Base-by-base conservation (phyloP, 2,329 filamentous ascomycete species). In the Aspergillus sp. region DNA sequence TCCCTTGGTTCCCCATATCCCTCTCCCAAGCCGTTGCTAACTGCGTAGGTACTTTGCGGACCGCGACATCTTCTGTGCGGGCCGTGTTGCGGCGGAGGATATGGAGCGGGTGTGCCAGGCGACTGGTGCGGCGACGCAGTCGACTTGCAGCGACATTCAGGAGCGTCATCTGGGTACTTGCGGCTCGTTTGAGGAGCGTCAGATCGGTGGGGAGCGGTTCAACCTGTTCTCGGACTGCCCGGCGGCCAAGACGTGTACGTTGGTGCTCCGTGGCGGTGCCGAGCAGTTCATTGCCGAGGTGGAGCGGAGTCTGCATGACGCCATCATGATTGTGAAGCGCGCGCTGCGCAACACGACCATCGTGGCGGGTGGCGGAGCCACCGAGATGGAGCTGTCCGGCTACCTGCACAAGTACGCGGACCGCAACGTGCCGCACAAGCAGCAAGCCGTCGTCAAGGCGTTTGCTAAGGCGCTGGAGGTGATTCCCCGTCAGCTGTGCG, bases 241-340 rank as follows among this genome's bases (percentile, higher is more conserved):
- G 25, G 87, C 87, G 67, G 93, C 94, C 60, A 96, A 96, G 83
- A 97, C 94, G 1, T 99, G 94, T 81, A 99, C 94, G 9, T 81
- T 99, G 17, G 86, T 99, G 38, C 87, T 99, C 58, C 89, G 94
- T 69, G 94, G 94, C 67, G 94, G 94, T 60, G 94, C 94, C 32
- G 94, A 99, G 79, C 94, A 99, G 74, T 99, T 99, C 78, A 99
- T 99, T 65, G 94, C 94, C 53, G 94, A 99, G 75, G 94, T 97
- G 1, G 94, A 99, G 80, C 89, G 94, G 59, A 96, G 91, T 70
- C 83, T 99, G 61, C 94, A 99, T 80, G 94, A 99, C 68, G 94
- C 94, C 64, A 97, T 99, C 76, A 99, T 99, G 94, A 96, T 99
- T 67, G 94, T 99, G 70, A 97, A 97, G 85, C 91, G 95, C 57